phyloP scores from a whole-genome alignment of 2,329 filamentous ascomycete species.

The Cadophora malorum region DNA sequence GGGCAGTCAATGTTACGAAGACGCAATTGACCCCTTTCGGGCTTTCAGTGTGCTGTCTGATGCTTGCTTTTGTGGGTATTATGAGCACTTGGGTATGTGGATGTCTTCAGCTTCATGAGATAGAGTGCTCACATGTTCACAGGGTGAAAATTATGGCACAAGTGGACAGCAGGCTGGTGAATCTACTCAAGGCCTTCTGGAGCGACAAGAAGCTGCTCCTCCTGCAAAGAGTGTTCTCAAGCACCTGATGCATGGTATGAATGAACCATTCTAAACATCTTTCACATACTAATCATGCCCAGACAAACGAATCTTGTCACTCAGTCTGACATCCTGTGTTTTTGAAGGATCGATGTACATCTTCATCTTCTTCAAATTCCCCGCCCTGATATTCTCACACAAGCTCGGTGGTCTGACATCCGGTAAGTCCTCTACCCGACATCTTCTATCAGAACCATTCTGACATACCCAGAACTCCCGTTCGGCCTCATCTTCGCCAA shows the following conservation, averaged over 20 bases:
- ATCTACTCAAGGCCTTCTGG: slow-evolving; percentile 14
- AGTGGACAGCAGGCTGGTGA: slow-evolving; percentile 25
- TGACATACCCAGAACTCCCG: slow-evolving; percentile 28
- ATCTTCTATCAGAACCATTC: background rate
- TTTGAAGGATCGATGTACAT: slow-evolving; percentile 67
- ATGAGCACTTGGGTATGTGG: slow-evolving; percentile 54
- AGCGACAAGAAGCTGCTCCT: slow-evolving; percentile 14
- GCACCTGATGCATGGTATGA: slow-evolving; percentile 27
- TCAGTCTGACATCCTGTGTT: slow-evolving; percentile 58
- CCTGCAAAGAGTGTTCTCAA: slow-evolving; percentile 29
- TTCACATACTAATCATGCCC: slow-evolving; percentile 22
- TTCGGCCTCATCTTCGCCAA: slow-evolving; percentile 61
- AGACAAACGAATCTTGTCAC: slow-evolving; percentile 55
- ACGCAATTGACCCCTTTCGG: slow-evolving; percentile 60
- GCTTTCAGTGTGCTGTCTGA: slow-evolving; percentile 49
- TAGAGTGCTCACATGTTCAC: background rate
- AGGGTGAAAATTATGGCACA: slow-evolving; percentile 57
- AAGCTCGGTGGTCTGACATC: slow-evolving; percentile 43
- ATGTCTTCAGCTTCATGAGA: background rate
- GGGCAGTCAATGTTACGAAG: slow-evolving; percentile 53
- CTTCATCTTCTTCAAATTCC: slow-evolving; percentile 67
- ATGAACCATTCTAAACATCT: background rate
- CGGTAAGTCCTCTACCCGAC: slow-evolving; percentile 45
- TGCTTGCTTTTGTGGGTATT: slow-evolving; percentile 52
- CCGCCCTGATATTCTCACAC: slow-evolving; percentile 54